phyloP scores from a whole-genome alignment of 345 rosid species.

The Camelina sativa region DNA sequence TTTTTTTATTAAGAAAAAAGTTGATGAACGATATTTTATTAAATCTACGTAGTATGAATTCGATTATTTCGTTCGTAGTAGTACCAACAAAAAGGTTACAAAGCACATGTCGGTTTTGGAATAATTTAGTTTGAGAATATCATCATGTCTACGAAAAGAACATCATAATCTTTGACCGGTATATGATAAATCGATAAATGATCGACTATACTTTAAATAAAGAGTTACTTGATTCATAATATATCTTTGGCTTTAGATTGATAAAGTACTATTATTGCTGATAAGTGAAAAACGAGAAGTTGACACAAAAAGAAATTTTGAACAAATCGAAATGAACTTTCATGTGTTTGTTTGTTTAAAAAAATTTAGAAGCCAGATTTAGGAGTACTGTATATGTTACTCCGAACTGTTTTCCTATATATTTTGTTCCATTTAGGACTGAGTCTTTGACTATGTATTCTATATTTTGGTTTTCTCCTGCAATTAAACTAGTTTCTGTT shows the following conservation, averaged over 20 bases:
- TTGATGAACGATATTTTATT: neutral
- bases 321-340: neutral
- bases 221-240: neutral
- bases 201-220: neutral
- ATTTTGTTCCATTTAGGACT: neutral
- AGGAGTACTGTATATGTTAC: neutral
- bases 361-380: neutral
- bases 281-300: neutral
- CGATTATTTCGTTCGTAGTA: neutral
- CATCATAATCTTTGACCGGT: slow-evolving; percentile 29
- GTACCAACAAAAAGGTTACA: too few species aligned
- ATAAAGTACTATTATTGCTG: neutral
- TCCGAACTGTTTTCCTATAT: neutral
- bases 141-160: slow-evolving; percentile 16
- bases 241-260: neutral
- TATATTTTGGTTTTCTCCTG: slow-evolving; percentile 8
- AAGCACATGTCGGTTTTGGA: neutral
- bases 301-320: neutral
- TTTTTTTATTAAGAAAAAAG: too few species aligned
- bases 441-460: neutral
- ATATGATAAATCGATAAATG: slow-evolving; percentile 2
- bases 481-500: neutral
- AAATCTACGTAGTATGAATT: neutral
- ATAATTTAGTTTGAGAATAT: slow-evolving; percentile 14
- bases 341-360: neutral